phyloP scores from a whole-genome alignment of 805 yeast genomes.

The Torulaspora delbrueckii region DNA sequence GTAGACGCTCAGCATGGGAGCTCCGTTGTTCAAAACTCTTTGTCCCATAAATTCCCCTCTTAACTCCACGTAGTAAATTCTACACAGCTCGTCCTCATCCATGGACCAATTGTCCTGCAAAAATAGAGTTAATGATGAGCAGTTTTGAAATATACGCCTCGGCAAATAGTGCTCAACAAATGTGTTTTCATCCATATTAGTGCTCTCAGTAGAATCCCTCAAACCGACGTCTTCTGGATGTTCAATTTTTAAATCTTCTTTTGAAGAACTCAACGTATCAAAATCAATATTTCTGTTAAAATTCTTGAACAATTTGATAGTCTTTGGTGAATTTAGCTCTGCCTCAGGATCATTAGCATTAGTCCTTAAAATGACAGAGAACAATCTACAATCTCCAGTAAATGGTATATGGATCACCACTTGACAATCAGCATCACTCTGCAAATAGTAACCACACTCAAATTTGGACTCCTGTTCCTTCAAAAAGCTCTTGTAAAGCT shows the following conservation, averaged over 20 bases:
- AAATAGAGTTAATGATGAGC: constrained; percentile 61
- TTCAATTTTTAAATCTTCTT: constrained; percentile 47
- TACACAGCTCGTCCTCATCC: constrained; percentile 54
- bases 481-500: constrained; percentile 46
- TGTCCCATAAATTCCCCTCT: constrained; percentile 58
- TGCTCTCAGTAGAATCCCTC: constrained; percentile 37
- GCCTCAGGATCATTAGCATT: constrained; percentile 40
- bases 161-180: constrained; percentile 83
- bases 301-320: constrained; percentile 70
- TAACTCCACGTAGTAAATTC: constrained; percentile 66
- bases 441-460: constrained; percentile 42
- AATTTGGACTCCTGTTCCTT: constrained; percentile 48
- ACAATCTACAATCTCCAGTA: constrained; percentile 66
- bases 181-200: constrained; percentile 40
- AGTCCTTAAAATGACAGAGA: constrained; percentile 66
- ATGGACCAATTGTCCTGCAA: constrained; percentile 61
- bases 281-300: constrained; percentile 61
- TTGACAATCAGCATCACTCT: constrained; percentile 80
- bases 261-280: constrained; percentile 47
- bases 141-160: constrained; percentile 65
- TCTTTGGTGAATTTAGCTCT: constrained; percentile 57
- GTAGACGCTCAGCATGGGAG: constrained; percentile 69
- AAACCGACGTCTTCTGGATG: constrained; percentile 60
- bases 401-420: constrained; percentile 75
- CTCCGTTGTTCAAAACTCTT: constrained; percentile 11